phyloP scores from a whole-genome alignment of 169 alveolate species.

The Plasmodium knowlesi region DNA sequence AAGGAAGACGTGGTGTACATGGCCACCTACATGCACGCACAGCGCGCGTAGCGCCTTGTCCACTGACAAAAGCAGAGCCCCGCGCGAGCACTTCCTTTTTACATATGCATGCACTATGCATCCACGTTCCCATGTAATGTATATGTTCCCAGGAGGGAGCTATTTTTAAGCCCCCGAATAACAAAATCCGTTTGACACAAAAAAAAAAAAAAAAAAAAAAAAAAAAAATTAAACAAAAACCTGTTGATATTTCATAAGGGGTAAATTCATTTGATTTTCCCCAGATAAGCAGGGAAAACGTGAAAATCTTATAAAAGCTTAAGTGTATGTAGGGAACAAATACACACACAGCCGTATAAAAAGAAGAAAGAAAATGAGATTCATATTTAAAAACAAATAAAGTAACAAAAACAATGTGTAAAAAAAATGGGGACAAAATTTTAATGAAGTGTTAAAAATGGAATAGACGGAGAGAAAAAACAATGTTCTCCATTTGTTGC shows the following conservation, averaged over 20 bases:
- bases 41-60: background rate
- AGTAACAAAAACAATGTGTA: background rate
- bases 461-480: background rate
- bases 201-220: too few species aligned
- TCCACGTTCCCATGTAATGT: background rate
- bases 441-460: background rate
- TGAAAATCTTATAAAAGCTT: background rate
- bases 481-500: background rate
- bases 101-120: background rate
- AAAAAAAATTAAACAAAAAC: background rate
- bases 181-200: background rate
- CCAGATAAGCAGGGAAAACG: background rate
- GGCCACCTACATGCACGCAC: slow-evolving; percentile 77
- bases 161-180: background rate
- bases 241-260: background rate
- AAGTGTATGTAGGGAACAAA: background rate
- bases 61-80: background rate
- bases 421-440: background rate
- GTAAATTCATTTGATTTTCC: background rate
- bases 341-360: background rate
- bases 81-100: background rate
- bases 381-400: background rate
- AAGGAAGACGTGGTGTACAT: slow-evolving; percentile 79
- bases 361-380: background rate
- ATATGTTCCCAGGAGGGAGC: background rate